These are phyloP conservation scores for Plectosphaerella cucumerina DNA, from an alignment of 2,329 filamentous ascomycete species.

Conservation along the genomic window DNA sequence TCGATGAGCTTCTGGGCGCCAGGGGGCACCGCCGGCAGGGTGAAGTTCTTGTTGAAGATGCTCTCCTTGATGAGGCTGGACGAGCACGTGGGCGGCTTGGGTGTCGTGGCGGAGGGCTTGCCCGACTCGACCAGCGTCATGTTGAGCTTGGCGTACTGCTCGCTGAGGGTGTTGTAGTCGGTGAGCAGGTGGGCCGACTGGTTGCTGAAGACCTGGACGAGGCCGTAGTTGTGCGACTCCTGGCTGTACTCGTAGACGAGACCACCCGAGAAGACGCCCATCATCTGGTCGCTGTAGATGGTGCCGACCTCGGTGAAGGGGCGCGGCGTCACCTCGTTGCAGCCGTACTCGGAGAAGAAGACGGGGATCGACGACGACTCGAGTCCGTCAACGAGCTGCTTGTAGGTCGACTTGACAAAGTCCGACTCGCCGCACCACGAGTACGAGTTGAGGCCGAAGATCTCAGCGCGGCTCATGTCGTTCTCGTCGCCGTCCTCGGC, in stretches of 20 bases:
- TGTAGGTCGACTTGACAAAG: constrained; percentile 59
- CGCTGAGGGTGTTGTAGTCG: constrained; percentile 71
- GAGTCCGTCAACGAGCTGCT: constrained; percentile 62
- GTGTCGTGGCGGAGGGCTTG: constrained; percentile 50
- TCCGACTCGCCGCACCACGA: constrained; percentile 67
- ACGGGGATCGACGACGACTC: constrained; percentile 63
- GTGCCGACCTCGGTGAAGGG: constrained; percentile 71
- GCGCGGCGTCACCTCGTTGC: constrained; percentile 68
- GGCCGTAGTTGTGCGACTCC: constrained; percentile 62
- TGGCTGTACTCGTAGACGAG: constrained; percentile 79
- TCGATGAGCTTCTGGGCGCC: constrained; percentile 70
- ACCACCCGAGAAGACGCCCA: constrained; percentile 64
- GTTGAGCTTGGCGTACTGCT: constrained; percentile 72
- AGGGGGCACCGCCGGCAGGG: constrained; percentile 63
- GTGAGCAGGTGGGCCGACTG: constrained; percentile 52
- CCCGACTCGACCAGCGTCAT: constrained; percentile 61
- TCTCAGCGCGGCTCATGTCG: constrained; percentile 62
- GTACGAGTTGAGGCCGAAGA: constrained; percentile 73
- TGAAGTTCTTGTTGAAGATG: constrained; percentile 76
- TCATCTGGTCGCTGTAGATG: constrained; percentile 71
- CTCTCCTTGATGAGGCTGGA: constrained; percentile 60
- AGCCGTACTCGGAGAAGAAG: constrained; percentile 81
- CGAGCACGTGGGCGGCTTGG: constrained; percentile 58
- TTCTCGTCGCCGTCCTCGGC: constrained; percentile 45
- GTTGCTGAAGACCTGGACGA: constrained; percentile 59